Conservation (phyloP, 441 rosid genomes). For the Croton setiger region DNA sequence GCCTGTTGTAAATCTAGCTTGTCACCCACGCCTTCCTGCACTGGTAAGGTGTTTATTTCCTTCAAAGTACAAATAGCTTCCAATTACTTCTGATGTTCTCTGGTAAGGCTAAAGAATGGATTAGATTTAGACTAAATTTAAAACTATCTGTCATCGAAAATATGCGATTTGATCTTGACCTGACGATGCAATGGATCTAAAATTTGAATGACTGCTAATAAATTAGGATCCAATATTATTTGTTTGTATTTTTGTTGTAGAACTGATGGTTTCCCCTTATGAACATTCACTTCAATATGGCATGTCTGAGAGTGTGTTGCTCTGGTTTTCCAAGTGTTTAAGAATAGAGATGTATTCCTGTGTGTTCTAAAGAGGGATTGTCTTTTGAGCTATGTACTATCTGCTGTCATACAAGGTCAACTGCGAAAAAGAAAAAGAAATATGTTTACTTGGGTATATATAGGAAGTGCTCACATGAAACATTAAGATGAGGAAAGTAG, state of each 20-base stretch:
- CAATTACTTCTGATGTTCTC: not conserved
- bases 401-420: not conserved
- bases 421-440: not conserved
- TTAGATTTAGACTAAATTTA: not conserved
- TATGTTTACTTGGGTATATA: not conserved
- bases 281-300: not conserved
- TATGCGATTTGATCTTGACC: not conserved
- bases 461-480: not conserved
- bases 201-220: not conserved
- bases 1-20: constrained; percentile 94
- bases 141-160: not conserved
- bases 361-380: not conserved
- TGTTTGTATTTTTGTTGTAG: not conserved
- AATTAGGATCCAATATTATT: not conserved
- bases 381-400: not conserved
- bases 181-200: not conserved
- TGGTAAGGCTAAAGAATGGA: not conserved
- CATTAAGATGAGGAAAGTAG: not conserved
- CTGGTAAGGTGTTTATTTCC: constrained; percentile 45
- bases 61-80: not conserved
- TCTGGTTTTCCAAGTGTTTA: not conserved
- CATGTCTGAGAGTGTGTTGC: not conserved
- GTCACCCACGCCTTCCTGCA: constrained; percentile 98
- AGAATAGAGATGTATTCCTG: not conserved
- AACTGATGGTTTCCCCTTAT: not conserved